Evolutionary conservation across 140 eudicot genomes (phyloP).

Genomic region (Oenanthe javanica): DNA sequence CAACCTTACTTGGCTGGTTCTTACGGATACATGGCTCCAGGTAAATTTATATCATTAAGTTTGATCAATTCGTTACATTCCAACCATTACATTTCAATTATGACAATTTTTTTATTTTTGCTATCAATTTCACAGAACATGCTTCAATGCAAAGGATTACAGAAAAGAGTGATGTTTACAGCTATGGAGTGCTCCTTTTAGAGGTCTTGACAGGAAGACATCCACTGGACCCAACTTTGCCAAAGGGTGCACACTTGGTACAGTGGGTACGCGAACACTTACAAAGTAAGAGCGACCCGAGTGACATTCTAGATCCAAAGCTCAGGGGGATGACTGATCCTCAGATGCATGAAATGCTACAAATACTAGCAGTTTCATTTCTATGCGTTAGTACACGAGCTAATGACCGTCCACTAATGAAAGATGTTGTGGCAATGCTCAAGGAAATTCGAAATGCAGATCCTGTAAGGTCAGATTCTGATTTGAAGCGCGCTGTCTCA

Average conservation of each 20-base stretch:
- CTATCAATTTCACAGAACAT: conserved; percentile 68
- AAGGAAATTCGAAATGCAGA: too few species aligned
- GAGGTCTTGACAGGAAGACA: conserved; percentile 95
- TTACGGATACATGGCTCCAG: conserved; percentile 98
- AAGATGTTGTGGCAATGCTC: too few species aligned
- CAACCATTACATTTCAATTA: background rate
- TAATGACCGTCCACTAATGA: too few species aligned
- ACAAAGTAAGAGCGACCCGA: too few species aligned
- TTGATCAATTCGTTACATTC: background rate
- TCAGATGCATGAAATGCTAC: too few species aligned
- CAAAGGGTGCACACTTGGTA: conserved; percentile 81
- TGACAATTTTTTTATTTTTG: too few species aligned
- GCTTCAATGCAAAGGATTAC: conserved; percentile 67
- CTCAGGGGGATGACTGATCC: too few species aligned
- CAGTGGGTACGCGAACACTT: too few species aligned
- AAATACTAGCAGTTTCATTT: too few species aligned
- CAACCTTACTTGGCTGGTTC: conserved; percentile 90
- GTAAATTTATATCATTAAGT: conserved; percentile 25
- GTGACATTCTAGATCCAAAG: too few species aligned
- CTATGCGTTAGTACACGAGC: too few species aligned
- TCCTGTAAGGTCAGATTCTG: conserved; percentile 33
- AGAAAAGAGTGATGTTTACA: conserved; percentile 93
- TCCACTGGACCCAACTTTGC: conserved; percentile 89
- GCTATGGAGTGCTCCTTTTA: too few species aligned
- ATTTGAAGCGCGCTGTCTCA: conserved; percentile 36